These are phyloP conservation scores for Lentinus polychrous DNA, from an alignment of 1,284 basidiomycete species.

Conservation along the genomic window DNA sequence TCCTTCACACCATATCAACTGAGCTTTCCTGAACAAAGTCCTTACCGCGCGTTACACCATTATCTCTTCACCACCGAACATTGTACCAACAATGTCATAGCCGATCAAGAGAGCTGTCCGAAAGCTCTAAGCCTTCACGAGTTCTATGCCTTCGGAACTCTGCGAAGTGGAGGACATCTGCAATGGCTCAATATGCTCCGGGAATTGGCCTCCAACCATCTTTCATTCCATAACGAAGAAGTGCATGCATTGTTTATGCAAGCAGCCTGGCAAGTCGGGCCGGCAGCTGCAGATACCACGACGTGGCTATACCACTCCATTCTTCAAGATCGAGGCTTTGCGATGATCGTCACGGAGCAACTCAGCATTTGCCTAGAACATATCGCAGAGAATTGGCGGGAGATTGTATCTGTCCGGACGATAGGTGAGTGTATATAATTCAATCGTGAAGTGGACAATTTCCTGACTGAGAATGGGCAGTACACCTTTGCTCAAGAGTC, in stretches of 20 bases:
- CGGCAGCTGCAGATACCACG: neutral
- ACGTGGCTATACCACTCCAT: no score
- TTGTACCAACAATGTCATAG: slow-evolving; percentile 34
- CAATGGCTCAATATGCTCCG: slow-evolving; percentile 45
- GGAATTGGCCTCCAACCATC: slow-evolving; percentile 28
- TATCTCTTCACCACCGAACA: neutral
- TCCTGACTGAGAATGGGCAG: neutral
- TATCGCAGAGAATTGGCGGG: neutral
- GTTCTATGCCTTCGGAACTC: slow-evolving; percentile 32
- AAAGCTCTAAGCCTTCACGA: slow-evolving; percentile 14
- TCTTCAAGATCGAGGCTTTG: no score
- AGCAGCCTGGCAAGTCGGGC: slow-evolving; percentile 37
- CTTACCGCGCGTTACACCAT: neutral
- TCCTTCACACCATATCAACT: neutral
- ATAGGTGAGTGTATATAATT: neutral
- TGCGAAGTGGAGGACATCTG: slow-evolving; percentile 35
- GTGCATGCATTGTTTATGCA: slow-evolving; percentile 35
- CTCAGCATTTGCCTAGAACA: neutral
- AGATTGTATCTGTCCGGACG: neutral
- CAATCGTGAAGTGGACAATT: no score
- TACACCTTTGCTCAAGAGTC: neutral
- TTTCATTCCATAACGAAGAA: slow-evolving; percentile 31
- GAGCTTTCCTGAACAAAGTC: neutral
- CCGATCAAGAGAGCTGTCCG: slow-evolving; percentile 33
- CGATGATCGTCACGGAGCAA: no score